A percentile compares a stretch with the other conserved stretches of the same genome.
Conservation (phyloP, 2,329 filamentous ascomycete species). For the Colletotrichum eremochloae region DNA sequence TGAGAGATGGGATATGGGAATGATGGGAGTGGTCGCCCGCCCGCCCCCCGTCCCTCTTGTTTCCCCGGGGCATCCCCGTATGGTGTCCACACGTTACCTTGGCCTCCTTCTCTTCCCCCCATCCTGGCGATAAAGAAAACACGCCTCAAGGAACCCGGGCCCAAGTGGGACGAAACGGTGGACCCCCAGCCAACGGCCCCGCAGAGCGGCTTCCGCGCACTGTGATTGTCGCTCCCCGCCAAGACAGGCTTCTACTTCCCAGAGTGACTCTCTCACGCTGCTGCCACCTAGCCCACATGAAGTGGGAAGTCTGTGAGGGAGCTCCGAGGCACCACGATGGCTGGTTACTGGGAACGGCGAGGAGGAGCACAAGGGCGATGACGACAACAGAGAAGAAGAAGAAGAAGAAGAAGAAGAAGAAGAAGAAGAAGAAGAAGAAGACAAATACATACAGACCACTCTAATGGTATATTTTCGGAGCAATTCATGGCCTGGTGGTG, state of each 20-base stretch:
- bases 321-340: constrained; percentile 5
- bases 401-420: too few relatives aligned
- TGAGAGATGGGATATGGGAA: constrained; percentile 8
- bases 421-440: neutral
- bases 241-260: constrained; percentile 33
- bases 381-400: neutral
- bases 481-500: neutral
- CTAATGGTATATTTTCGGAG: neutral
- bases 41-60: neutral
- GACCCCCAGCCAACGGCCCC: constrained; percentile 28
- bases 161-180: constrained; percentile 10
- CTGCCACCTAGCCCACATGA: constrained; percentile 31
- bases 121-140: neutral
- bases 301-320: constrained; percentile 38
- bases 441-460: neutral
- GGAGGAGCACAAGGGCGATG: neutral
- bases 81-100: constrained; percentile 1
- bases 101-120: neutral
- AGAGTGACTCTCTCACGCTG: constrained; percentile 9
- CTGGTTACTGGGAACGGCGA: constrained; percentile 2
- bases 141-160: constrained; percentile 2
- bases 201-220: constrained; percentile 39
- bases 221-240: constrained; percentile 37
- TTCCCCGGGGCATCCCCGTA: constrained; percentile 34
- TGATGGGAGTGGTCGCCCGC: constrained; percentile 5